phyloP scores from a whole-genome alignment of 1,284 basidiomycete genomes.

The Mycena sp. region DNA sequence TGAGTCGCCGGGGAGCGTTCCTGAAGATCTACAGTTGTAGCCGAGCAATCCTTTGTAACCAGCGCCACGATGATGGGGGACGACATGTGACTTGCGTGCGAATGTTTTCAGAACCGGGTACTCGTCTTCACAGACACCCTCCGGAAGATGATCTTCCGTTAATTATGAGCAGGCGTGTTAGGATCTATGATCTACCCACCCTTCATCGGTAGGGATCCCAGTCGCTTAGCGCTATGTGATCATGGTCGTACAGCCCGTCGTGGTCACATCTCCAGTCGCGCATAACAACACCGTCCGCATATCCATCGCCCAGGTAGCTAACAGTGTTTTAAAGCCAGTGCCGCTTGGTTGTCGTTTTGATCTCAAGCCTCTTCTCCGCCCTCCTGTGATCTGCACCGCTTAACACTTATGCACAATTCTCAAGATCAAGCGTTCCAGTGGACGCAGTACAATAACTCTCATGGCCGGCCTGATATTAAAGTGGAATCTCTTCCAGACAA shows the following conservation, averaged over 20 bases:
- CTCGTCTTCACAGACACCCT: too few relatives aligned
- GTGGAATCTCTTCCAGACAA: constrained; percentile 51
- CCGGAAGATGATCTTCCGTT: constrained; percentile 14
- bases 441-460: constrained; percentile 38
- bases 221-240: constrained; percentile 26
- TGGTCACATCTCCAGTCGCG: constrained; percentile 32
- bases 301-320: constrained; percentile 47
- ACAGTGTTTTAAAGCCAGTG: constrained; percentile 37
- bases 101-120: background rate
- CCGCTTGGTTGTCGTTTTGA: constrained; percentile 33
- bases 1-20: too few relatives aligned
- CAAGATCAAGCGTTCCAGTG: constrained; percentile 42
- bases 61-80: too few relatives aligned
- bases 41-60: too few relatives aligned
- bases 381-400: constrained; percentile 54
- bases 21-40: too few relatives aligned
- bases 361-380: constrained; percentile 32
- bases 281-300: constrained; percentile 23
- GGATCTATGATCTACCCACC: constrained; percentile 28
- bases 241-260: constrained; percentile 45
- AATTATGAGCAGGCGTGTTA: constrained; percentile 9
- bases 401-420: constrained; percentile 44
- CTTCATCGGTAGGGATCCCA: background rate
- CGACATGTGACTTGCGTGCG: too few relatives aligned
- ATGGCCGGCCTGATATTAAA: constrained; percentile 52